Base-by-base conservation (phyloP, 169 alveolate genomes). In the Eimeria zaria region DNA sequence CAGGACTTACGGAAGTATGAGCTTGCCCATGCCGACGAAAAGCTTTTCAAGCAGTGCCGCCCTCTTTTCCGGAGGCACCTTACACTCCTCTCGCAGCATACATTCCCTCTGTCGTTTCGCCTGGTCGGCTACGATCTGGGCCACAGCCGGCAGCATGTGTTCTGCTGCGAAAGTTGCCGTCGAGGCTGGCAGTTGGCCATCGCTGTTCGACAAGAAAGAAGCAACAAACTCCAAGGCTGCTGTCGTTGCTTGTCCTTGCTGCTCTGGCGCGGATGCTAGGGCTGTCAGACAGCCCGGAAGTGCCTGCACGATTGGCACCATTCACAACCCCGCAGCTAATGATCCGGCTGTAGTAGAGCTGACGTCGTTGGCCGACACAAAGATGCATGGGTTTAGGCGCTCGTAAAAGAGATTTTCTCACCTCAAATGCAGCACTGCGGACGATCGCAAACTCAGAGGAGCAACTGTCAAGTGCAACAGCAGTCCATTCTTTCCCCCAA, bases 351-450 rank as follows among this genome's bases (percentile, higher is more conserved):
- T 27, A 8, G 51, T 33, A 69, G 1, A 36, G 51, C 18, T 51
- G 48, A 18, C 46, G 30, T 69, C 80, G n/a, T 24, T 69, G n/a
- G 36, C 80, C 80, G 11, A 9, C 41, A 18, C 41, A 44, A 14
- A 20, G 0, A 24, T 11, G 88, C 24, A 8, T 78, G 64, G 46
- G 88, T 48, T 22, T 5, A 48, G 88, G 41, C 36, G 7, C 64
- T 36, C 7, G 41, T 24, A 46, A 16, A 12, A 1, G 46, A 60
- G 30, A 22, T 18, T 39, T 16, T 22, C 96, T 46, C 51, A 93
- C 96, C 85, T 67, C 93, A 58, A 30, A 81, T 20, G 96, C 96
- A 36, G 69, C 96, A 24, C 60, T 80, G 41, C 93, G 84, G 80
- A 93, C 85, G 55, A 93, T 41, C n/a, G 96, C 33, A 62, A 93